phyloP scores from a whole-genome alignment of 1,284 basidiomycete genomes.

The Pyrrhoderma noxium region DNA sequence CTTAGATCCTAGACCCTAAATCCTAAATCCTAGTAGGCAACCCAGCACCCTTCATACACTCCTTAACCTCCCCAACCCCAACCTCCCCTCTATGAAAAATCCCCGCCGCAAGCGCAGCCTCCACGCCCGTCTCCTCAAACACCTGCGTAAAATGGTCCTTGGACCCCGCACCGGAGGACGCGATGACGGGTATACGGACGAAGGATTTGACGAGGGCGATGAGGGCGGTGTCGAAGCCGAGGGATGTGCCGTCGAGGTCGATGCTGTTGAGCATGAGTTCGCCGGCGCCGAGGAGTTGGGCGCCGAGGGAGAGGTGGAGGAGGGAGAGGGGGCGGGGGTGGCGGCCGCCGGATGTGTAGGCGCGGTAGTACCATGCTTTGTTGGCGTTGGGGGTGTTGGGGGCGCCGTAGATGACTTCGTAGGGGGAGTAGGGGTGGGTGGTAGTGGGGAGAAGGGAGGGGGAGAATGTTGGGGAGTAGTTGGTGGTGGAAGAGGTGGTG shows the following conservation, averaged over 20 bases:
- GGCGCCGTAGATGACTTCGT: conserved; percentile 57
- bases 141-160: conserved; percentile 82
- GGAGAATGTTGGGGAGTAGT: too few species aligned
- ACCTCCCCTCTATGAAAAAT: conserved; percentile 96
- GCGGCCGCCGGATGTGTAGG: conserved; percentile 92
- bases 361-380: conserved; percentile 97
- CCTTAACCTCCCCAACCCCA: conserved; percentile 64
- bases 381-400: conserved; percentile 48
- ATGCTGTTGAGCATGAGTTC: conserved; percentile 96
- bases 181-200: conserved; percentile 90
- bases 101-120: conserved; percentile 94
- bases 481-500: too few species aligned
- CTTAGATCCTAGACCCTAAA: too few species aligned
- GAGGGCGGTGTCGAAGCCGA: conserved; percentile 88
- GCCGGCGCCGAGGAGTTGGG: conserved; percentile 86
- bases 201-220: conserved; percentile 68
- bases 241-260: conserved; percentile 90
- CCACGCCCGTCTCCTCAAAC: conserved; percentile 73
- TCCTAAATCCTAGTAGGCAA: conserved; percentile 41
- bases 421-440: conserved; percentile 33
- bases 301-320: conserved; percentile 85
- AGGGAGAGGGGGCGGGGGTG: conserved; percentile 87
- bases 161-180: conserved; percentile 87
- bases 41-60: conserved; percentile 39
- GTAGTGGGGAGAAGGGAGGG: too few species aligned